phyloP scores from a whole-genome alignment of 208 protist genomes.

The Trypanosoma boissoni region DNA sequence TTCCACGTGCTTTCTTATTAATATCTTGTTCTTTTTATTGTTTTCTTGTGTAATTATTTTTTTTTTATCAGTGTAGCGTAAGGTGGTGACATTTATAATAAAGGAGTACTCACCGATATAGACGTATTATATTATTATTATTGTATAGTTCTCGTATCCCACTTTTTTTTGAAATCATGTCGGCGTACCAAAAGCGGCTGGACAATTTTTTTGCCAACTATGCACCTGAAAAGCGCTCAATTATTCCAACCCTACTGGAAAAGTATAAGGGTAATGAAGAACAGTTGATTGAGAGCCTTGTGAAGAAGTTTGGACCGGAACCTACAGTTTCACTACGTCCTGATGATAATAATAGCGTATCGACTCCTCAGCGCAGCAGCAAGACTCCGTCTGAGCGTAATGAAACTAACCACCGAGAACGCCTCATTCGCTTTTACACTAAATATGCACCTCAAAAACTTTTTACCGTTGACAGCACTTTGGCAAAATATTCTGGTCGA shows the following conservation, averaged over 20 bases:
- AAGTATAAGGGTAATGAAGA: conserved; percentile 61
- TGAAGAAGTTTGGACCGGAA: conserved; percentile 58
- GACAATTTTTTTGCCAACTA: conserved; percentile 47
- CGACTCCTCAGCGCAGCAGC: neutral
- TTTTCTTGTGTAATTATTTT: conserved; percentile 7
- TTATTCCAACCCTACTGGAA: conserved; percentile 39
- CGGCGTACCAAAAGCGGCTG: conserved; percentile 39
- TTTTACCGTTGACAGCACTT: conserved; percentile 35
- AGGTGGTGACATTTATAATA: no score
- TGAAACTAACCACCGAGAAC: conserved; percentile 33
- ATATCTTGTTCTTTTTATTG: conserved; percentile 5
- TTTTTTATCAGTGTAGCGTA: neutral
- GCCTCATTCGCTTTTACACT: conserved; percentile 40
- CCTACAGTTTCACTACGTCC: conserved; percentile 13
- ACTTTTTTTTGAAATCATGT: neutral
- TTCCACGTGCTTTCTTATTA: neutral
- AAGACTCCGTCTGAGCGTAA: neutral
- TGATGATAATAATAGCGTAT: neutral
- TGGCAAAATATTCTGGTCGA: conserved; percentile 43
- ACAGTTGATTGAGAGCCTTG: conserved; percentile 45
- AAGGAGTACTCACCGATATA: no score
- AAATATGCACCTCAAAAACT: conserved; percentile 58
- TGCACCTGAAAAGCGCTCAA: conserved; percentile 46
- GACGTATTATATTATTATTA: neutral
- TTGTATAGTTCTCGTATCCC: neutral